Evolutionary conservation across 371 early-diverging fungal species (phyloP), one percentile per base, ranked within the genome.

Genomic region (Fennellomyces sp.): DNA sequence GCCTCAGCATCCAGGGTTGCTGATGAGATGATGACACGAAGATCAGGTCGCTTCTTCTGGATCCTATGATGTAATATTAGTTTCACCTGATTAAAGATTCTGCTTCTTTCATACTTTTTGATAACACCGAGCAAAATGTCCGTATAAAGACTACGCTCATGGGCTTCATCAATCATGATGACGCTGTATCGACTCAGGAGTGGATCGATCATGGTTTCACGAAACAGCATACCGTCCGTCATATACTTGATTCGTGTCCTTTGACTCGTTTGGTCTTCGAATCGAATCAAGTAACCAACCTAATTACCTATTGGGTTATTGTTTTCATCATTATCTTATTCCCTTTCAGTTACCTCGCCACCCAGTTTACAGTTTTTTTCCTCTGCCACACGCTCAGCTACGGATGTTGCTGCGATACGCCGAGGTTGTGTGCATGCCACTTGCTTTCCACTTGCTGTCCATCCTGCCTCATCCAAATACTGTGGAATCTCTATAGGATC

Each of bases 341-440:
- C 75, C n/a, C n/a, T n/a, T n/a, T n/a, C n/a, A n/a, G n/a, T 52
- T 45, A 93, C 94, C 61, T 92, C 90, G 27, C 87, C 72, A 26
- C 97, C 96, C n/a, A 97, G 63, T 13, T 85, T 69, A 63, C 88
- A 88, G 15, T 91, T 92, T 52, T 93, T 88, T 70, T 97, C 97
- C 47, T 94, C 94, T 2, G 94, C 91, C 1, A 99, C 98, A 51
- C 98, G 88, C 59, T 94, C 92, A 12, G 97, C 96, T n/a, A 99
- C 97, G 12, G 92, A 90, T 65, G 94, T 95, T 39, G 99, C 97
- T 11, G 99, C 97, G 31, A 99, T 92, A 70, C 99, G 88, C 61
- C 98, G 88, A 5, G 99, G 99, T 86, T 81, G 81, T n/a, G 97
- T 95, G 59, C 93, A 87, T 15, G 91, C 90, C 30, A 97, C 84